These are phyloP conservation scores for Cyathus striatus DNA, from an alignment of 768 basidiomycete species.

Conservation along the genomic window DNA sequence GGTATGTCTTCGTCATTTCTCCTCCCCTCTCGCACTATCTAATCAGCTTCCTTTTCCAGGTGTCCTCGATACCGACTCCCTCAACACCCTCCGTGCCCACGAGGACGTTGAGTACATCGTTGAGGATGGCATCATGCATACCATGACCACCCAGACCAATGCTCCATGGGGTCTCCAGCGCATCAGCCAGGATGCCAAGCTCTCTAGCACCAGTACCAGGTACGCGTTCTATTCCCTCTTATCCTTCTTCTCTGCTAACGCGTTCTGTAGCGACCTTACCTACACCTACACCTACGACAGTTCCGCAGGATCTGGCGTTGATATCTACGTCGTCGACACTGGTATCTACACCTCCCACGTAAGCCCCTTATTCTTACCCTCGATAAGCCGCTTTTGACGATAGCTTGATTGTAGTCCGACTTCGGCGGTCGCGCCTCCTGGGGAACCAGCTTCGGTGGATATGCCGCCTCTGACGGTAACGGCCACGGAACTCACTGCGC, in stretches of 20 bases:
- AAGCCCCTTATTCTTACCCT: conserved; percentile 1
- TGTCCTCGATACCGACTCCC: conserved; percentile 3
- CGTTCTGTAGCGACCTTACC: conserved; percentile 7
- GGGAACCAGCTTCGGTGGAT: conserved; percentile 26
- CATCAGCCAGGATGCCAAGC: conserved; percentile 13
- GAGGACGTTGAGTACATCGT: conserved; percentile 10
- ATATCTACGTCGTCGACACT: conserved; percentile 33
- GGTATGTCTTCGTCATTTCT: too few species aligned
- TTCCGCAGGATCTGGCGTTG: conserved; percentile 22
- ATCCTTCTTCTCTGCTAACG: not conserved
- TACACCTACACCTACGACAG: conserved; percentile 16
- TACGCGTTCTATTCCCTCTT: not conserved
- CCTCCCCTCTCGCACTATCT: too few species aligned
- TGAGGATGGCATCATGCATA: conserved; percentile 13
- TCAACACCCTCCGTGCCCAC: conserved; percentile 8
- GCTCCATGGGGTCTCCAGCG: conserved; percentile 27
- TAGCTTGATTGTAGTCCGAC: conserved; percentile 17
- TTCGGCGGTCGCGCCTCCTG: conserved; percentile 34
- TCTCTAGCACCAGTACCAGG: conserved; percentile 9
- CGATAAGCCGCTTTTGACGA: not conserved
- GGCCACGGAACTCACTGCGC: conserved; percentile 35
- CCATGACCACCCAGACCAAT: conserved; percentile 10
- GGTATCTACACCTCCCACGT: conserved; percentile 18
- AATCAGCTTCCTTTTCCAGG: too few species aligned
- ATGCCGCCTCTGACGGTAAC: conserved; percentile 23